Evolutionary conservation across 2,329 filamentous ascomycete species (phyloP).

Genomic region (Sphaceloma murrayae): DNA sequence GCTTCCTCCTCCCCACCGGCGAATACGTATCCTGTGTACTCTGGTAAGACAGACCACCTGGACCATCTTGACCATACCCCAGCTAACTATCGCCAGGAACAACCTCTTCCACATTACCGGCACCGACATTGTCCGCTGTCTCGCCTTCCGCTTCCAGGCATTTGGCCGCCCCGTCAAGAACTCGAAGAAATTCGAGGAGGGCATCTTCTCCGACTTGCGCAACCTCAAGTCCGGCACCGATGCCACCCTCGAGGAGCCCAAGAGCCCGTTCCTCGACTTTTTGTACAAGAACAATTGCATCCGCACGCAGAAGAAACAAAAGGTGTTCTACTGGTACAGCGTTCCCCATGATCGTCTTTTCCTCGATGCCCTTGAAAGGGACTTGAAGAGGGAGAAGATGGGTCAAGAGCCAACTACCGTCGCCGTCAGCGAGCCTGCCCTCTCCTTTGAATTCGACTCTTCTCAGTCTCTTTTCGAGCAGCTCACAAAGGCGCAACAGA

Average conservation of each 20-base stretch:
- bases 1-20: constrained; percentile 90
- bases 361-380: constrained; percentile 91
- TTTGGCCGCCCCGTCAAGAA: constrained; percentile 98
- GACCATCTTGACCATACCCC: neutral
- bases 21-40: constrained; percentile 98
- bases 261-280: constrained; percentile 96
- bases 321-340: constrained; percentile 99
- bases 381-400: constrained; percentile 99
- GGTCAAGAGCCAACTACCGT: constrained; percentile 94
- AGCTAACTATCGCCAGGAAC: constrained; percentile 50
- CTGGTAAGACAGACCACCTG: constrained; percentile 47
- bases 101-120: constrained; percentile 99
- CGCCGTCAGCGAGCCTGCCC: constrained; percentile 89
- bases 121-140: constrained; percentile 95
- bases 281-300: constrained; percentile 99
- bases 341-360: constrained; percentile 96
- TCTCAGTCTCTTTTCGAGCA: constrained; percentile 99
- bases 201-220: constrained; percentile 95
- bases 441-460: constrained; percentile 98
- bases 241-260: constrained; percentile 95
- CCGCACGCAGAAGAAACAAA: constrained; percentile 98
- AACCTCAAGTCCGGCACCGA: constrained; percentile 98
- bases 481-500: constrained; percentile 97
- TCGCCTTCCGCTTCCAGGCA: constrained; percentile 96
- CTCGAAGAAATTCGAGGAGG: constrained; percentile 99